Base-by-base conservation (phyloP, 768 basidiomycete species). In the Pleurotus giganteus region DNA sequence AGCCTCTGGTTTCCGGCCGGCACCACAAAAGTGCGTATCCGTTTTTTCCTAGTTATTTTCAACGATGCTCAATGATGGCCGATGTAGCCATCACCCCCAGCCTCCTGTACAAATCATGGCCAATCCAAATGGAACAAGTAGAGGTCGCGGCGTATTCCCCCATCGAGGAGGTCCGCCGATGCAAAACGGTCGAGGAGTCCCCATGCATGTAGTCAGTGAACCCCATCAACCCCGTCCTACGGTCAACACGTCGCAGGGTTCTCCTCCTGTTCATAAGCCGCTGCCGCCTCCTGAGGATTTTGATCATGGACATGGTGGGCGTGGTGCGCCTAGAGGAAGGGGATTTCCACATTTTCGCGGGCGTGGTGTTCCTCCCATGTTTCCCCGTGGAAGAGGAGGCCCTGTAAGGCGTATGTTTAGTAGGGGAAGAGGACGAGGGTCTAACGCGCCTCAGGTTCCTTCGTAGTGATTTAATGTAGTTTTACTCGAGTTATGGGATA, bases 61-160 rank as follows among this genome's bases (percentile, higher is more conserved):
- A 7, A 17, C 29, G 41, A 23, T 53, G n/a, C 43, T 51, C 44
- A 37, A 47, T 57, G 39, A 23, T 56, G 47, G 32, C 56, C 51
- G 37, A 51, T 32, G 21, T 56, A 71, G 68, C 34, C 69, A 69
- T 47, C 53, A 61, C 47, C 39, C 12, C 39, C 39, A 41, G 19
- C 52, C 69, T 2, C 79, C 80, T 3, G 75, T 91, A 13, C 79
- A 82, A 29, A 91, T 92, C 53, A 88, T 91, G 86, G 67, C 80
- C 12, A 92, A 93, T 62, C 91, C 91, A 0, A 85, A 87, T 65
- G 75, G 82, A 51, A 78, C 8, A 7, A 41, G 19, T 17, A 41
- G 77, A 39, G 70, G 71, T 21, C 63, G 65, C 27, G 72, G 72
- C 4, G 65, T 63, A 1, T 57, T 60, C 51, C 58, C 59, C 4